Evolutionary conservation across 2,329 filamentous ascomycete species (phyloP).

Genomic region (Claviceps sp.): DNA sequence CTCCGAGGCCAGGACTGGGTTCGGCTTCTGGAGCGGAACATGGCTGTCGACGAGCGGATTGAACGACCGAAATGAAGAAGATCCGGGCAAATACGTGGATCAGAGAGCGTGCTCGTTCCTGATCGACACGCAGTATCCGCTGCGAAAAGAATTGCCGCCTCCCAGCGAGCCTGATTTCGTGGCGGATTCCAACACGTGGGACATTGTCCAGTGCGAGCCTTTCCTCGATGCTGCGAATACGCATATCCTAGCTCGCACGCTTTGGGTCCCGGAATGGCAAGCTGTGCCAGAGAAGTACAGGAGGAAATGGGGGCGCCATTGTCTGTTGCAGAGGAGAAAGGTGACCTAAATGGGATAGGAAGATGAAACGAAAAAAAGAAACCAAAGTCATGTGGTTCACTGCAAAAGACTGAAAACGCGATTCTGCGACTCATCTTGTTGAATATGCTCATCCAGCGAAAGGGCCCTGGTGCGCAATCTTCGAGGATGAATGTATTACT

Average conservation of each 20-base stretch:
- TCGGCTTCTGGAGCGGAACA: slow-evolving; percentile 68
- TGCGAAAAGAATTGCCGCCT: slow-evolving; percentile 34
- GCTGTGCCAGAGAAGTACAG: slow-evolving; percentile 56
- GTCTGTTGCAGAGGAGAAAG: slow-evolving; percentile 49
- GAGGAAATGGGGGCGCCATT: slow-evolving; percentile 80
- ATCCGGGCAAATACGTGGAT: slow-evolving; percentile 74
- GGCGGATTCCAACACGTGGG: slow-evolving; percentile 62
- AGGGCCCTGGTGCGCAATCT: too few species aligned
- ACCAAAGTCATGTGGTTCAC: too few species aligned
- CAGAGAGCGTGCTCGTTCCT: slow-evolving; percentile 66
- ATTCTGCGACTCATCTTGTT: too few species aligned
- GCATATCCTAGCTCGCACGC: slow-evolving; percentile 55
- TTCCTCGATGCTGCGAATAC: slow-evolving; percentile 76
- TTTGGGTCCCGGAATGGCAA: slow-evolving; percentile 67
- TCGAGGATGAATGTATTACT: too few species aligned
- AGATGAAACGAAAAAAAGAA: background rate
- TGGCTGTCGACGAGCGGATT: slow-evolving; percentile 72
- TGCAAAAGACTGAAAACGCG: too few species aligned
- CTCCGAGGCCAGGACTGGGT: slow-evolving; percentile 54
- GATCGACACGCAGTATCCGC: slow-evolving; percentile 74
- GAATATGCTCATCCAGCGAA: too few species aligned
- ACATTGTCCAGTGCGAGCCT: slow-evolving; percentile 56
- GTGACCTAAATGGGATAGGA: background rate
- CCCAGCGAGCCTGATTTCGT: slow-evolving; percentile 70
- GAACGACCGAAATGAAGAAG: slow-evolving; percentile 85